A percentile compares a stretch with the other conserved stretches of the same genome.
Evolutionary conservation across 2,329 filamentous ascomycete species (phyloP).

Genomic region (Rhinocladiella mackenziei): DNA sequence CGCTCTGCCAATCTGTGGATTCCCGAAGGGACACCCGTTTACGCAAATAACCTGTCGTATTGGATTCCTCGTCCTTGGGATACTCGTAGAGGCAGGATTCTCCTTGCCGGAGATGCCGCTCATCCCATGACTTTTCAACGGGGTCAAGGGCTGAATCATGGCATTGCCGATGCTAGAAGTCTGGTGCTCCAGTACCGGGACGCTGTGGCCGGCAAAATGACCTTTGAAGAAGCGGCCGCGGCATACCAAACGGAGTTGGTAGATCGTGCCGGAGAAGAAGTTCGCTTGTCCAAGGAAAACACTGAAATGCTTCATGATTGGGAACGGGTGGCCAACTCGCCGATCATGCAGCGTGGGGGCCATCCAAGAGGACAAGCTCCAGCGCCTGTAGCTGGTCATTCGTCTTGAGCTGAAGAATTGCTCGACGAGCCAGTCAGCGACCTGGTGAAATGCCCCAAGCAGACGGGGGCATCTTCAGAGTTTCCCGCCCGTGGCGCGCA

Average conservation of each 20-base stretch:
- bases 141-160: slow-evolving; percentile 31
- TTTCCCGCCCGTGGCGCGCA: too few species aligned
- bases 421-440: neutral
- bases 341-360: slow-evolving; percentile 20
- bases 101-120: slow-evolving; percentile 34
- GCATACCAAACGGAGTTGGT: slow-evolving; percentile 39
- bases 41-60: slow-evolving; percentile 28
- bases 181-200: slow-evolving; percentile 34
- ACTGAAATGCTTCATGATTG: slow-evolving; percentile 47
- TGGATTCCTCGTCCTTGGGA: slow-evolving; percentile 33
- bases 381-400: neutral
- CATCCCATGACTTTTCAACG: slow-evolving; percentile 34
- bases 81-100: slow-evolving; percentile 32
- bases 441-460: too few species aligned
- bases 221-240: slow-evolving; percentile 26
- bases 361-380: slow-evolving; percentile 10
- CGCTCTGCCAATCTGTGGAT: slow-evolving; percentile 31
- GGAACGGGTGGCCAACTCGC: slow-evolving; percentile 28
- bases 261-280: slow-evolving; percentile 43
- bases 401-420: neutral
- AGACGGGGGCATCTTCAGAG: too few species aligned
- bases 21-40: slow-evolving; percentile 27
- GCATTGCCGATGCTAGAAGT: slow-evolving; percentile 35
- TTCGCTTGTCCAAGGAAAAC: slow-evolving; percentile 43
- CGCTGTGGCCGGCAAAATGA: slow-evolving; percentile 8